Percentiles rank a stretch among this genome's conserved stretches.
These are phyloP conservation scores for Asterionellopsis glacialis DNA, from an alignment of 108 stramenopile genomes.

Conservation along the genomic window DNA sequence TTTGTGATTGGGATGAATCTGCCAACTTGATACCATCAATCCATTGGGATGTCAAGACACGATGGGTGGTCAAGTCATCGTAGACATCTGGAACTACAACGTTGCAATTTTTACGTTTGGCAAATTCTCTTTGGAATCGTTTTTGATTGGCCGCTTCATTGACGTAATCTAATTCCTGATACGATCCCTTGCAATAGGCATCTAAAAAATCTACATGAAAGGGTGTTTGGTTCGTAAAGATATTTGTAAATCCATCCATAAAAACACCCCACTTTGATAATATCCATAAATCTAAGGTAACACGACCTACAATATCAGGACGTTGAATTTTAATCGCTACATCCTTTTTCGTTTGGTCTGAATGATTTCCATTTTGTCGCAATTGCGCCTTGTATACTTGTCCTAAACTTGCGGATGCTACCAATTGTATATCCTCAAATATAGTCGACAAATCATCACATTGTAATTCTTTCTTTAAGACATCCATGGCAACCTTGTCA, in stretches of 20 bases:
- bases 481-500: constrained; percentile 67
- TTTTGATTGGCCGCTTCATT: constrained; percentile 89
- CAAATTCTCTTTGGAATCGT: constrained; percentile 82
- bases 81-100: constrained; percentile 85
- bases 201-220: constrained; percentile 43
- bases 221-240: constrained; percentile 60
- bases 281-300: constrained; percentile 80
- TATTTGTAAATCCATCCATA: constrained; percentile 48
- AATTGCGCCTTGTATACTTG: constrained; percentile 77
- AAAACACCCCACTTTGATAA: constrained; percentile 49
- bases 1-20: constrained; percentile 42
- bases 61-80: constrained; percentile 75
- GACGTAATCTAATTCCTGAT: constrained; percentile 93
- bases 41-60: constrained; percentile 95
- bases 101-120: constrained; percentile 49
- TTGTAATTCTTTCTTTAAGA: constrained; percentile 55
- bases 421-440: constrained; percentile 48
- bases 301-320: constrained; percentile 65
- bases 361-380: constrained; percentile 7
- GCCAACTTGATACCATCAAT: constrained; percentile 76
- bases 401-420: constrained; percentile 83
- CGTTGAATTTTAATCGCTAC: constrained; percentile 90
- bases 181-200: constrained; percentile 46
- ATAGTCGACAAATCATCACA: constrained; percentile 8
- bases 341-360: constrained; percentile 7